phyloP scores from a whole-genome alignment of 441 rosid species.

The Pelargonium myrrhifolium region DNA sequence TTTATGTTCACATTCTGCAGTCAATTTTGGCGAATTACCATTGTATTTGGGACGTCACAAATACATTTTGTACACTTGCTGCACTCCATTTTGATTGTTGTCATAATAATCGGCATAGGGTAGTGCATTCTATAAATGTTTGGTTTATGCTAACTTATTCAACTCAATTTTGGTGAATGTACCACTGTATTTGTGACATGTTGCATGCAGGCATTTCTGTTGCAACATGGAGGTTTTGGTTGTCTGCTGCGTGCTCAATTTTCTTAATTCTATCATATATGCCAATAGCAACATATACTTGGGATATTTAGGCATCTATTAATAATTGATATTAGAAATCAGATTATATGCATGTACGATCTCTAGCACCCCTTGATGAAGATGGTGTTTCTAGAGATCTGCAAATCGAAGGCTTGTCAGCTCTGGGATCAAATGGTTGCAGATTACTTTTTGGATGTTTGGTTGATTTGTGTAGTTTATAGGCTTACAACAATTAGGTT shows the following conservation, averaged over 20 bases:
- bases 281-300: neutral
- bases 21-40: neutral
- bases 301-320: neutral
- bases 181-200: neutral
- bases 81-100: slow-evolving; percentile 50
- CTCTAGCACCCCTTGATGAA: neutral
- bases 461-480: neutral
- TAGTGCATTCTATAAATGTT: slow-evolving; percentile 29
- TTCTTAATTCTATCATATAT: neutral
- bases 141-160: slow-evolving; percentile 1
- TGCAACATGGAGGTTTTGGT: neutral
- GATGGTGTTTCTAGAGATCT: too few relatives aligned
- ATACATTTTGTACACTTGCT: too few relatives aligned
- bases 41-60: neutral
- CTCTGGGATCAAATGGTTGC: too few relatives aligned
- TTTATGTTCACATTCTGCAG: neutral
- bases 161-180: neutral
- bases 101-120: slow-evolving; percentile 98
- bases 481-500: neutral
- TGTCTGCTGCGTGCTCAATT: neutral
- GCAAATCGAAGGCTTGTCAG: too few relatives aligned
- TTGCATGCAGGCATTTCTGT: neutral
- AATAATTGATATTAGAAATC: neutral
- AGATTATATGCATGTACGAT: neutral
- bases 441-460: too few relatives aligned